Evolutionary conservation across 768 basidiomycete species (phyloP), one percentile per base, ranked within the genome.

Genomic region (Clavulina sp.): DNA sequence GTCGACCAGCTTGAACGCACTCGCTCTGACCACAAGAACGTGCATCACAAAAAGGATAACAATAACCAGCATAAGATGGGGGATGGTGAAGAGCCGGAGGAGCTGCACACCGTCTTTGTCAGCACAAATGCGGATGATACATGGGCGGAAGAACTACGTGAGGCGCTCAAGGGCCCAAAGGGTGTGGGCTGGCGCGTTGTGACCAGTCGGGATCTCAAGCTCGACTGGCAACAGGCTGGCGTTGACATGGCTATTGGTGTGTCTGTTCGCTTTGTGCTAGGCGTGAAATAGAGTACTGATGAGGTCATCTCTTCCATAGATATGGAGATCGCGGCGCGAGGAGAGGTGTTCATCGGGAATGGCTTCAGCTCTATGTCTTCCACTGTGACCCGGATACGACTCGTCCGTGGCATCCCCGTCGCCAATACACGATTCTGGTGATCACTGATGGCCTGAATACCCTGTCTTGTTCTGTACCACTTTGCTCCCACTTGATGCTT

Each of bases 271-370:
- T 31, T 13, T 30, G 13, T 13, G 28, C 28, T 49, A 30, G 18
- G 7, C 24, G 26, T 13, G 32, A 29, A 7, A 7, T 33, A 23
- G 7, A 7, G 48, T 13, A 34, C 24, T 29, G 26, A 7, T 30
- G 13, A 18, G 16, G 16, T 29, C 31, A 7, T 33, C 32, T 49
- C 18, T 49, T 9, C 9, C 24, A 28, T 16, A 49, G 81, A 84
- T 62, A 81, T 82, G 80, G 67, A 77, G 56, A 71, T 82, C 38
- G 80, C 71, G 9, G 68, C 76, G 59, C 64, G 76, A 49, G 79
- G 80, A 1, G 73, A 79, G 57, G 68, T 76, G 52, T 75, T 83
- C 54, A 65, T 84, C 40, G 81, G 81, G 5, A 84, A 83, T 59
- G 81, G 80, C 43, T 46, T 13, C 24, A 13, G 13, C 13, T 13